Conservation (phyloP, 257 asterid species). For the Capsicum baccatum region DNA sequence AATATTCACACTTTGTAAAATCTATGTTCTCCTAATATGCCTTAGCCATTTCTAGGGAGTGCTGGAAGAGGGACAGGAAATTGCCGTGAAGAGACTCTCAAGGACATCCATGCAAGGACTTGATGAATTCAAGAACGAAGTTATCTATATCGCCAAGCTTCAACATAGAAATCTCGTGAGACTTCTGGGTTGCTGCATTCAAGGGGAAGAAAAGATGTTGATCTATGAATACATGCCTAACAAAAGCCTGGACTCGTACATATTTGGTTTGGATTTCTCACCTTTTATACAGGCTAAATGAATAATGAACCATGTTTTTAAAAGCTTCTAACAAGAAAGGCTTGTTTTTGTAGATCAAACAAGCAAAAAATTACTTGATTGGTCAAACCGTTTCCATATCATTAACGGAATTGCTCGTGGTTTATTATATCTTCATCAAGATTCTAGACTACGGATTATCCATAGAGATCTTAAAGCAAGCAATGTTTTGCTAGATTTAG, state of each 20-base stretch:
- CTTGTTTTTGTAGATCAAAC: constrained; percentile 30
- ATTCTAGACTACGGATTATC: constrained; percentile 43
- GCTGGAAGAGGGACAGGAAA: constrained; percentile 38
- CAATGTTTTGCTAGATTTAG: constrained; percentile 40
- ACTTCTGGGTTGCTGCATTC: constrained; percentile 25
- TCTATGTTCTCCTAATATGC: neutral
- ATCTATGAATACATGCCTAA: constrained; percentile 30
- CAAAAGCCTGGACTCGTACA: constrained; percentile 25
- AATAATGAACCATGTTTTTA: neutral
- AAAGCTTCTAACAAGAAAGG: neutral
- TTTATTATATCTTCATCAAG: constrained; percentile 46
- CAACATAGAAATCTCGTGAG: constrained; percentile 34
- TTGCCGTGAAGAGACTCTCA: constrained; percentile 51
- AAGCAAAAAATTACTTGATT: constrained; percentile 31
- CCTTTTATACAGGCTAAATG: neutral
- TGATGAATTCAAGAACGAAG: constrained; percentile 50
- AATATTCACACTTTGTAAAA: neutral
- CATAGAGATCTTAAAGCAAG: constrained; percentile 48
- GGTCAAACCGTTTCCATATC: constrained; percentile 38
- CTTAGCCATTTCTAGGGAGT: constrained; percentile 31
- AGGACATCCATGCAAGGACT: constrained; percentile 45
- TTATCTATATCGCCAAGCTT: constrained; percentile 40
- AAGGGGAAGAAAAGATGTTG: constrained; percentile 28
- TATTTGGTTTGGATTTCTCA: constrained; percentile 28
- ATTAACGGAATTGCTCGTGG: constrained; percentile 47